Percentiles rank a stretch among this genome's conserved stretches.
These are phyloP conservation scores for Mytilinidion resinicola DNA, from an alignment of 495 filamentous ascomycete species.

Conservation along the genomic window DNA sequence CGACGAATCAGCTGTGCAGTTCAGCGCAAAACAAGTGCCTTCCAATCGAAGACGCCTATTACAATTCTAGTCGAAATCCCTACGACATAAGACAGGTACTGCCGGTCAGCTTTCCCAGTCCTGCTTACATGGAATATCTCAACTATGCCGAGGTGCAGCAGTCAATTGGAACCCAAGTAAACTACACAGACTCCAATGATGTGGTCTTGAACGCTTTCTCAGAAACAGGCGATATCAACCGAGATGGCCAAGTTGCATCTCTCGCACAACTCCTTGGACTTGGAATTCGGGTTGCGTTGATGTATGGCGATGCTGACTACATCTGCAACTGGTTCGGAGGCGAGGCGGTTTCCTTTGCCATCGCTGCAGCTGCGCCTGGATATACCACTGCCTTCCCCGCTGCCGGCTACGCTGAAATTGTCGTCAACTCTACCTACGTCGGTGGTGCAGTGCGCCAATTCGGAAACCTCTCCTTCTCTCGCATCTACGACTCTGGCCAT, in stretches of 20 bases:
- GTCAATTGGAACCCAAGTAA: conserved; percentile 35
- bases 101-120: conserved; percentile 27
- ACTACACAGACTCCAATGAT: conserved; percentile 31
- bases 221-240: conserved; percentile 31
- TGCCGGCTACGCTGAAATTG: conserved; percentile 46
- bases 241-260: conserved; percentile 27
- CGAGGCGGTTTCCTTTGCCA: conserved; percentile 32
- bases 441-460: conserved; percentile 38
- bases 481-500: conserved; percentile 39
- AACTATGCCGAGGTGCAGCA: conserved; percentile 31
- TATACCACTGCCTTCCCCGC: conserved; percentile 50
- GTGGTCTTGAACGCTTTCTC: conserved; percentile 21
- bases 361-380: conserved; percentile 25
- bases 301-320: conserved; percentile 36
- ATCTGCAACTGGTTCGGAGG: conserved; percentile 40
- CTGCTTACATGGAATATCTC: conserved; percentile 34
- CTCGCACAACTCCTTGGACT: conserved; percentile 29
- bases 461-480: conserved; percentile 39
- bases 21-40: conserved; percentile 21
- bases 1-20: conserved; percentile 27
- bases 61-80: conserved; percentile 2
- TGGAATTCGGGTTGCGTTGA: conserved; percentile 33
- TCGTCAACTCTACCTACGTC: conserved; percentile 40
- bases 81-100: conserved; percentile 33
- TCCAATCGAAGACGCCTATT: conserved; percentile 1